Percentiles rank a stretch among this genome's conserved stretches.
Evolutionary conservation across 495 filamentous ascomycete species (phyloP).

Genomic region (Arthonia radiata): DNA sequence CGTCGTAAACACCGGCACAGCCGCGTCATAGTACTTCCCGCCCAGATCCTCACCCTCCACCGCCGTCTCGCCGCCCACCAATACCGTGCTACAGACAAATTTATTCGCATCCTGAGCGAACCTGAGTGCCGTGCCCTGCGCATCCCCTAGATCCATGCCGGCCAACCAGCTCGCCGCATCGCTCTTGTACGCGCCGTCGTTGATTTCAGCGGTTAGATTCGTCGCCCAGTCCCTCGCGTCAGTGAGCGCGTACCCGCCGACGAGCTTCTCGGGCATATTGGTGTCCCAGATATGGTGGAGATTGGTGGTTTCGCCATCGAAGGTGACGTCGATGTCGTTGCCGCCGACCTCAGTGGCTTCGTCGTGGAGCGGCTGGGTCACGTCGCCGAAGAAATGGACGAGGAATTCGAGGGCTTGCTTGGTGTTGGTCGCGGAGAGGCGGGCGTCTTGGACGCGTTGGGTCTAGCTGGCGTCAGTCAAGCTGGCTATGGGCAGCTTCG

Average conservation of each 20-base stretch:
- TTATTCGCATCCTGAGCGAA: conserved; percentile 39
- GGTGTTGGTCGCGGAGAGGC: conserved; percentile 15
- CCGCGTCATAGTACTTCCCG: conserved; percentile 34
- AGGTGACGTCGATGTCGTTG: conserved; percentile 32
- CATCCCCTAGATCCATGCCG: conserved; percentile 23
- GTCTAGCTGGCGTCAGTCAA: conserved; percentile 16
- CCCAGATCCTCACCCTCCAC: conserved; percentile 32
- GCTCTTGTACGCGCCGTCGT: conserved; percentile 21
- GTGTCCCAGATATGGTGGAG: conserved; percentile 41
- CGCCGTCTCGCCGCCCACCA: conserved; percentile 26
- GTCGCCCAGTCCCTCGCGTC: conserved; percentile 27
- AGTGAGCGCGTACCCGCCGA: conserved; percentile 22
- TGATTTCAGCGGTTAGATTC: conserved; percentile 24
- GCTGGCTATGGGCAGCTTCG: too few relatives aligned
- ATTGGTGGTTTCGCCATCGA: conserved; percentile 28
- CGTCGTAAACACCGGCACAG: conserved; percentile 37
- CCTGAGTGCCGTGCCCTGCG: conserved; percentile 22
- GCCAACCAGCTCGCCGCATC: conserved; percentile 20
- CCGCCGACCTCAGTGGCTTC: conserved; percentile 34
- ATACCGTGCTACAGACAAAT: conserved; percentile 33
- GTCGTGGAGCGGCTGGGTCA: conserved; percentile 39
- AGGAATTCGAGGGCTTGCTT: conserved; percentile 34
- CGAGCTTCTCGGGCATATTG: conserved; percentile 32
- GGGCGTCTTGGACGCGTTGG: conserved; percentile 18
- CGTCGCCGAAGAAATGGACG: conserved; percentile 39